Percentiles rank a stretch among this genome's conserved stretches.
Conservation (phyloP, 345 rosid genomes). For the Lepidium africanum region DNA sequence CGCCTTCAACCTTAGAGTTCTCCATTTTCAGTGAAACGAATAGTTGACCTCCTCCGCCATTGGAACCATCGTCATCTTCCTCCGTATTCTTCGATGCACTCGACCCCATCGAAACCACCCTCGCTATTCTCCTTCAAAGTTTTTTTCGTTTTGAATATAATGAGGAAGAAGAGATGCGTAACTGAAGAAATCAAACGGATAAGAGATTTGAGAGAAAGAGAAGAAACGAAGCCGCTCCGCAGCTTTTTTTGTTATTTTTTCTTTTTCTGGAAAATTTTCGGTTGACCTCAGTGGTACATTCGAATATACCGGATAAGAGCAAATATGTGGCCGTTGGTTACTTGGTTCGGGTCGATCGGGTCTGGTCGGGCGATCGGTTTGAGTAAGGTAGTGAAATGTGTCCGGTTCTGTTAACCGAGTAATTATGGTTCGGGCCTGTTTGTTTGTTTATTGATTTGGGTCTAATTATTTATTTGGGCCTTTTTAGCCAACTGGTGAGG, state of each 20-base stretch:
- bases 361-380: neutral
- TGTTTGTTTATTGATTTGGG: neutral
- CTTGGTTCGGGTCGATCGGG: neutral
- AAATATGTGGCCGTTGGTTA: constrained; percentile 25
- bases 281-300: constrained; percentile 16
- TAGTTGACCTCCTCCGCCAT: constrained; percentile 79
- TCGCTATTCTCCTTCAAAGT: neutral
- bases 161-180: neutral
- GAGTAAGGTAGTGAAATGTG: too few relatives aligned
- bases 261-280: neutral
- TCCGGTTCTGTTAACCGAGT: too few relatives aligned
- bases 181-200: constrained; percentile 14
- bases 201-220: constrained; percentile 28
- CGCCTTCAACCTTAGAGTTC: constrained; percentile 66
- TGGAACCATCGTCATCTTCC: constrained; percentile 50
- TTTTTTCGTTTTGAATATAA: neutral
- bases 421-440: neutral
- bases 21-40: constrained; percentile 89
- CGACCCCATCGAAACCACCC: constrained; percentile 57
- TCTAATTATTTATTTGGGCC: neutral
- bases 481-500: neutral
- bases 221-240: constrained; percentile 19
- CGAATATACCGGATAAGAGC: constrained; percentile 30
- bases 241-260: neutral
- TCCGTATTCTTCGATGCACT: constrained; percentile 58